A percentile compares a stretch with the other conserved stretches of the same genome.
These are phyloP conservation scores for Stephania cephalantha DNA, from an alignment of 164 flowering plant species.

Conservation along the genomic window DNA sequence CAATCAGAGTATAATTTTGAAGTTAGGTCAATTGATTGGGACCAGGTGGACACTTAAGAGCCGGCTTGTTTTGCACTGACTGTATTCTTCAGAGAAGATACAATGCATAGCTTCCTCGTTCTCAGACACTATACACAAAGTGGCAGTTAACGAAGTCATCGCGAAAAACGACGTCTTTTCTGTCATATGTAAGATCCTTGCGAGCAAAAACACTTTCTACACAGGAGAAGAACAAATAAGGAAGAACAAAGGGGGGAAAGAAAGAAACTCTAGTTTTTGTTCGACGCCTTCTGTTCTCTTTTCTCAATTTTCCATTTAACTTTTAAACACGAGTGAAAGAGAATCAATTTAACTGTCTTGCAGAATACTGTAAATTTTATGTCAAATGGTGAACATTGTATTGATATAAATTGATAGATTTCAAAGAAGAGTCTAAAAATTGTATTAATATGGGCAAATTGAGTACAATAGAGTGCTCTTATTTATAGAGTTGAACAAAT, in stretches of 20 bases:
- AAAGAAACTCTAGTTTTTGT: neutral
- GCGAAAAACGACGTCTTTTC: neutral
- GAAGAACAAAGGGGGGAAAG: neutral
- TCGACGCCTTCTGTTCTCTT: neutral
- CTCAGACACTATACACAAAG: neutral
- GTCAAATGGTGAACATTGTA: neutral
- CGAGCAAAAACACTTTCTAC: neutral
- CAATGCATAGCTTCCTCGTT: neutral
- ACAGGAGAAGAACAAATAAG: neutral
- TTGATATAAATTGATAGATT: no score
- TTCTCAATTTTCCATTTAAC: neutral
- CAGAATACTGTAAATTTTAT: neutral
- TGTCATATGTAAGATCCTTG: neutral
- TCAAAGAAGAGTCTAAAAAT: no score
- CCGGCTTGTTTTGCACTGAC: neutral
- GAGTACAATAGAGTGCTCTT: no score
- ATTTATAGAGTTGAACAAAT: no score
- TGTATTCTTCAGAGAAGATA: neutral
- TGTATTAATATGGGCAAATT: no score
- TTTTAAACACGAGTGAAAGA: neutral
- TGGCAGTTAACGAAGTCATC: neutral
- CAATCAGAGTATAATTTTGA: conserved; percentile 40
- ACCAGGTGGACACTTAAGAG: conserved; percentile 21
- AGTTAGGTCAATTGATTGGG: conserved; percentile 38
- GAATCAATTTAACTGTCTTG: neutral